Conservation (phyloP, 2,329 filamentous ascomycete genomes). For the Fusarium siculi region DNA sequence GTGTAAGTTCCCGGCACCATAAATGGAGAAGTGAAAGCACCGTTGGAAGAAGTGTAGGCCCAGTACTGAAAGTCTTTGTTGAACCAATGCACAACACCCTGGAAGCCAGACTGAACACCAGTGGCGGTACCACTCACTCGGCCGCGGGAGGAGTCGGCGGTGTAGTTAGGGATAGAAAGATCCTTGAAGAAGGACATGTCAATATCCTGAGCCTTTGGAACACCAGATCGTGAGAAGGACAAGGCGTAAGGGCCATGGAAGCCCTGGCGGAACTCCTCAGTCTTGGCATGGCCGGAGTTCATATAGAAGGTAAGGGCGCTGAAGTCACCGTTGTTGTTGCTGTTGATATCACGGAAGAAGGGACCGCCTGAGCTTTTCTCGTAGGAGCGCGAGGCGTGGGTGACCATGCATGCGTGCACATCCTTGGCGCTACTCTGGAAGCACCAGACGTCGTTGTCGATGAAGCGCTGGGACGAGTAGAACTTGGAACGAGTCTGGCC, state of each 20-base stretch:
- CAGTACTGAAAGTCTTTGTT: conserved; percentile 73
- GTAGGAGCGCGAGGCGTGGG: conserved; percentile 57
- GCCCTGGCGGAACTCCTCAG: conserved; percentile 69
- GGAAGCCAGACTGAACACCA: conserved; percentile 62
- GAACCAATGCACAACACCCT: conserved; percentile 73
- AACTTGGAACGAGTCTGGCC: conserved; percentile 76
- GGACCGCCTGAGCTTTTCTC: conserved; percentile 74
- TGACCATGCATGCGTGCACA: conserved; percentile 70
- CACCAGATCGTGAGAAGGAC: conserved; percentile 67
- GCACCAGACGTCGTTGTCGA: conserved; percentile 74
- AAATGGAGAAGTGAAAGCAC: conserved; percentile 69
- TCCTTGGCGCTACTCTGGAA: conserved; percentile 59
- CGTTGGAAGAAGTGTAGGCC: conserved; percentile 64
- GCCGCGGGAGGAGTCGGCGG: conserved; percentile 65
- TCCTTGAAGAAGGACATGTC: conserved; percentile 70
- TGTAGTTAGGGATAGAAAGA: conserved; percentile 67
- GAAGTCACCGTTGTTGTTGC: conserved; percentile 69
- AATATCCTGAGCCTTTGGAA: conserved; percentile 58
- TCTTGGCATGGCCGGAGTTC: conserved; percentile 73
- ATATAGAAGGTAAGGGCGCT: conserved; percentile 74
- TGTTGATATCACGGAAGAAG: conserved; percentile 73
- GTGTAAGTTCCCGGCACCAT: conserved; percentile 77
- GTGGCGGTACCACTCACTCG: conserved; percentile 69
- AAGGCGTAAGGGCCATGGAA: conserved; percentile 74
- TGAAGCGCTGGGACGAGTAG: conserved; percentile 75